Evolutionary conservation across 208 protist species (phyloP), one percentile per base, ranked within the genome.

Genomic region (Trypanosomatidae sp.): DNA sequence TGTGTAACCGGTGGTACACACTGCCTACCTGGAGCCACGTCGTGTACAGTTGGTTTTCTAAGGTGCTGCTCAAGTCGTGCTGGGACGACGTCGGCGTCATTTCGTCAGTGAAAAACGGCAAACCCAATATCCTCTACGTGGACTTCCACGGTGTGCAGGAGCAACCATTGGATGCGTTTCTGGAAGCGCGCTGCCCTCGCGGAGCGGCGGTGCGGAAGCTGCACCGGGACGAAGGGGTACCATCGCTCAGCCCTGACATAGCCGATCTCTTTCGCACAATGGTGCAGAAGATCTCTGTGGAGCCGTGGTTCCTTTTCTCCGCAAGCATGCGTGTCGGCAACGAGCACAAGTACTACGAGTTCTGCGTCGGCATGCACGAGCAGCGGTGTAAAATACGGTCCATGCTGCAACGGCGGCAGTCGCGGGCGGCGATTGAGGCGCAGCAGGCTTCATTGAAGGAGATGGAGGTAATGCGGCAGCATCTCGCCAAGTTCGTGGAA

Each of bases 21-120:
- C 82, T 97, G 53, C 90, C 92, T 13, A 86, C 89, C 30, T 94
- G 83, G 84, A 53, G 74, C 49, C 92, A 97, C 52, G 69, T 84
- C 43, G 19, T 88, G 46, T 95, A 95, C 81, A 94, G 88, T 71
- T 74, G 91, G 52, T 36, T 92, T 25, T 92, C 85, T 44, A 97
- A 97, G 79, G 84, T 88, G 41, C 78, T 95, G 22, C 70, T 95
- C n/a, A 97, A 95, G 81, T 91, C 88, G 1, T 79, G 78, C 49
- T 97, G 90, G 89, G 92, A 97, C 73, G 92, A 97, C 70, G 87
- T 95, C 17, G 90, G 77, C n/a, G 86, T 97, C 62, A 83, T 97
- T 69, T 82, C 70, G 30, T 62, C 70, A 47, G 72, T 72, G 22
- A 76, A 70, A 28, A 83, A 90, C 30, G 86, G 83, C 3, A 79